Percentiles rank a stretch among this genome's conserved stretches.
Evolutionary conservation across 495 filamentous ascomycete species (phyloP).

Genomic region (Collariella sp.): DNA sequence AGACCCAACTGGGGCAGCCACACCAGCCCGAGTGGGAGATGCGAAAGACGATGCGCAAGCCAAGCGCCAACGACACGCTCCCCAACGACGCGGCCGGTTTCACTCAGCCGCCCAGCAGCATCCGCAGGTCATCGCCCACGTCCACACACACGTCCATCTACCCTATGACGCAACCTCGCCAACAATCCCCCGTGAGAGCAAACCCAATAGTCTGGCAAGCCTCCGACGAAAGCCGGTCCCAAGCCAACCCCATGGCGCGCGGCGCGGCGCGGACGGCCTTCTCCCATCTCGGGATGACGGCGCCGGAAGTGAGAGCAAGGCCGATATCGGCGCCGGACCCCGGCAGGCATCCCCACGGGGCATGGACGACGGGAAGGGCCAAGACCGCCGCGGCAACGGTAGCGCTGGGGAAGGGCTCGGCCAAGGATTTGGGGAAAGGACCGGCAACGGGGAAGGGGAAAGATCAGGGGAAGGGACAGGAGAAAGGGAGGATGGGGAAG

Average conservation of each 20-base stretch:
- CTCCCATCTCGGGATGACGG: not conserved
- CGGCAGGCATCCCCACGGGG: not conserved
- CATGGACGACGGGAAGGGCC: slow-evolving; percentile 3
- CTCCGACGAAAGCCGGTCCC: not conserved
- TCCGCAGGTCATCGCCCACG: slow-evolving; percentile 13
- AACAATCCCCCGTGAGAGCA: not conserved
- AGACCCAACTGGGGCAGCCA: not conserved
- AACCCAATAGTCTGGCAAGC: not conserved
- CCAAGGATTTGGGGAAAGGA: not conserved
- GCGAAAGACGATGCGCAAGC: slow-evolving; percentile 23
- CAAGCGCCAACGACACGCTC: not conserved
- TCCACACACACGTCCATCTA: slow-evolving; percentile 18
- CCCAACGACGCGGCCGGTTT: not conserved
- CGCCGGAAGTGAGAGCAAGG: not conserved
- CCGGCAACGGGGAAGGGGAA: not conserved
- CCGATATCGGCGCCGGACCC: slow-evolving; percentile 8
- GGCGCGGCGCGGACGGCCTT: slow-evolving; percentile 24
- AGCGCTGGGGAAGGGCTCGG: not conserved
- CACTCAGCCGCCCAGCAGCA: not conserved
- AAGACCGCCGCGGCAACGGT: slow-evolving; percentile 4
- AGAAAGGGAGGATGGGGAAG: not conserved
- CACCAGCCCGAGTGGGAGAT: slow-evolving; percentile 10
- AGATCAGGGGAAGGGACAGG: not conserved
- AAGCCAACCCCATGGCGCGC: slow-evolving; percentile 17
- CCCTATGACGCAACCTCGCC: not conserved